Evolutionary conservation across 176 grass and related monocot genomes (phyloP).

Genomic region (Chrysopogon serrulatus): DNA sequence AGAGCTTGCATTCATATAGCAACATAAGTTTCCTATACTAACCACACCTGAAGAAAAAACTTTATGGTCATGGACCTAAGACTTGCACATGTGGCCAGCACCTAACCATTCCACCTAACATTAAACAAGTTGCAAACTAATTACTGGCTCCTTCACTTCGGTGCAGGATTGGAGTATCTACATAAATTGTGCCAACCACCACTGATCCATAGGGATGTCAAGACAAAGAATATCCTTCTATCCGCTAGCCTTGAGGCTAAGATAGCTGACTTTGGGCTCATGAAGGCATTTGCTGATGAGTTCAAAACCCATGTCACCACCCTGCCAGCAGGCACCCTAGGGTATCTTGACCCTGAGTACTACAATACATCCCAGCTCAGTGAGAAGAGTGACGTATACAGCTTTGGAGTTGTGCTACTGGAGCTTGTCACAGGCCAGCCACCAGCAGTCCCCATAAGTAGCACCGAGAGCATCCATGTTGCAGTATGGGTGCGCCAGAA

Average conservation of each 20-base stretch:
- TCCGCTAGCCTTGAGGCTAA: constrained; percentile 28
- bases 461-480: constrained; percentile 29
- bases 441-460: neutral
- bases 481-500: constrained; percentile 28
- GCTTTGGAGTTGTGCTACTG: constrained; percentile 39
- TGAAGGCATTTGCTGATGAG: constrained; percentile 20
- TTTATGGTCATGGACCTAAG: neutral
- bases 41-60: neutral
- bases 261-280: constrained; percentile 50
- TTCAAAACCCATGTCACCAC: constrained; percentile 35
- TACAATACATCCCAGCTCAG: constrained; percentile 27
- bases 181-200: constrained; percentile 48
- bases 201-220: too few species aligned
- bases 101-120: neutral
- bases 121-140: neutral
- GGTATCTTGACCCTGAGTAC: constrained; percentile 57
- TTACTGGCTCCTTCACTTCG: neutral
- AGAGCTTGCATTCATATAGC: neutral
- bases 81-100: neutral
- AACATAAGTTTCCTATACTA: neutral
- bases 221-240: too few species aligned
- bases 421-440: constrained; percentile 24
- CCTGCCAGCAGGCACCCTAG: constrained; percentile 26
- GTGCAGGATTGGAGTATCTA: constrained; percentile 52
- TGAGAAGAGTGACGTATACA: constrained; percentile 40